Base-by-base conservation (phyloP, 805 yeast genomes). In the Debaryomyces tyrocola region DNA sequence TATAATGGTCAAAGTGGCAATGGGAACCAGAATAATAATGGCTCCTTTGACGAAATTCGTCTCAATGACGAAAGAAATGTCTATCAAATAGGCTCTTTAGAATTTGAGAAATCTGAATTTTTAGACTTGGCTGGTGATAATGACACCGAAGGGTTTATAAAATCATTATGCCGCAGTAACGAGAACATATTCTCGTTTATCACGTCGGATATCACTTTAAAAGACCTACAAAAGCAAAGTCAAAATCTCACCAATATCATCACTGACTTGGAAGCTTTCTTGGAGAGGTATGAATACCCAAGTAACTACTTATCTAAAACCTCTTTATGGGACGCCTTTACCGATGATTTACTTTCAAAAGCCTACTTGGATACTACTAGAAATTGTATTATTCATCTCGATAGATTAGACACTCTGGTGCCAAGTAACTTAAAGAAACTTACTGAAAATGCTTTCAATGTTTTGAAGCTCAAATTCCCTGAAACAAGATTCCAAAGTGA, bases 101-200 rank as follows among this genome's bases (percentile, higher is more conserved):
- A 75, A 46, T 73, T 77, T 54, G 80, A 77, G 50, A 78, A 79
- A 47, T 67, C 77, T 2, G 84, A 80, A 43, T 75, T 82, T 52
- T 50, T 65, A 20, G 68, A 65, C 47, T 50, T 65, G 27, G 68
- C 65, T 1, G 68, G 67, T 6, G 67, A 65, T 44, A 58, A 63
- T 52, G 86, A 83, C 31, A 75, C 85, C 4, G 85, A 79, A 48
- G 81, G 83, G 20, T 80, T 83, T 58, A 69, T 82, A 41, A 76
- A 76, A 55, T 71, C 77, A 11, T 50, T 65, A 33, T 53, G 59
- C 27, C 52, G 58, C 41, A 58, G 60, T 37, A 59, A 64, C 43
- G 70, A 64, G 33, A 64, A 64, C 39, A 60, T 65, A 10, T 65
- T 57, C 47, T 70, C 75, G 27, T 73, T 74, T 55, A 73, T 75